Percentiles rank a stretch among this genome's conserved stretches.
These are phyloP conservation scores for Endoconidiophora polonica DNA, from an alignment of 2,329 filamentous ascomycete genomes.

Conservation along the genomic window DNA sequence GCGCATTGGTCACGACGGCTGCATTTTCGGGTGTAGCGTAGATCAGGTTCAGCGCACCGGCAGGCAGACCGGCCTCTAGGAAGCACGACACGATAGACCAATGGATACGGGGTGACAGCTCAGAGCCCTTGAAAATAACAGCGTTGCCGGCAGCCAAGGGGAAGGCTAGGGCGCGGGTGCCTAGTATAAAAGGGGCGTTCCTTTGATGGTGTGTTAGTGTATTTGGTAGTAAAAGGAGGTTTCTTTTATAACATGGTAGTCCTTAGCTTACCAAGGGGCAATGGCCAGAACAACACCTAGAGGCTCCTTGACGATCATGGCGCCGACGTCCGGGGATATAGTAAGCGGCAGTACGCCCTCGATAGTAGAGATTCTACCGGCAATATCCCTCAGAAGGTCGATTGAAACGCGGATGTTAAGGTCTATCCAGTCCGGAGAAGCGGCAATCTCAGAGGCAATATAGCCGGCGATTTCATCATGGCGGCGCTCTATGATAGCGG, in stretches of 20 bases:
- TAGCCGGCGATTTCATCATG: constrained; percentile 42
- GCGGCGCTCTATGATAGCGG: constrained; percentile 43
- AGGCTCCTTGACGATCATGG: constrained; percentile 56
- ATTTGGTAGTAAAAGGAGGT: not conserved
- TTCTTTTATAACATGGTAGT: not conserved
- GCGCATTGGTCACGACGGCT: constrained; percentile 43
- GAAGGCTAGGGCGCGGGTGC: constrained; percentile 36
- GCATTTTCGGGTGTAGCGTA: constrained; percentile 50
- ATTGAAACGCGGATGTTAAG: constrained; percentile 24
- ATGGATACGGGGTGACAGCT: constrained; percentile 47
- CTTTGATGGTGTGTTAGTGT: constrained; percentile 19
- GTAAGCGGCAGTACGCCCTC: constrained; percentile 23
- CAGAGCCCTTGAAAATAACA: constrained; percentile 54
- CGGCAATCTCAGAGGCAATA: constrained; percentile 36
- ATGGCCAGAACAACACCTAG: constrained; percentile 66
- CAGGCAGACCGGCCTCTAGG: constrained; percentile 59
- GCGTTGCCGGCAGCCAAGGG: constrained; percentile 69
- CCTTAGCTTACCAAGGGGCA: constrained; percentile 51
- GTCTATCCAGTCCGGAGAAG: constrained; percentile 22
- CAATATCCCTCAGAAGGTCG: constrained; percentile 27
- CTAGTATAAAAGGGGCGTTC: constrained; percentile 42
- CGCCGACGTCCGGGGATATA: constrained; percentile 23
- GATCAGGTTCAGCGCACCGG: constrained; percentile 58
- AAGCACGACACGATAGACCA: constrained; percentile 47
- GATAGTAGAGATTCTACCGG: constrained; percentile 25